Evolutionary conservation across 306 rosid genomes (phyloP).

Genomic region (Prunus kanzakura): DNA sequence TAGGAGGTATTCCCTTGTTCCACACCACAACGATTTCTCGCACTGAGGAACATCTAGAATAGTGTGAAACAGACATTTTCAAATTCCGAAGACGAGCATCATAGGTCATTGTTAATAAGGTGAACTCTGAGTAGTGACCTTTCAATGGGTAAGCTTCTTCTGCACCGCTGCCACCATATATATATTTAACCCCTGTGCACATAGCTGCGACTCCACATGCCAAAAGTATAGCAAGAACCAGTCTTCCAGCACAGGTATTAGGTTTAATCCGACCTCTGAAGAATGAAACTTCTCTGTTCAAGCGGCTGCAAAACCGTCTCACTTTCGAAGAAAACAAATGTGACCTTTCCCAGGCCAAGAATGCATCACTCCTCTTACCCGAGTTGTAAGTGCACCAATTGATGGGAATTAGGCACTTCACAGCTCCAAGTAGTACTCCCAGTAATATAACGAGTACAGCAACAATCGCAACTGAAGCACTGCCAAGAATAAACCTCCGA

Average conservation of each 20-base stretch:
- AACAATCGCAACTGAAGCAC: conserved; percentile 60
- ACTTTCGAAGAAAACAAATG: conserved; percentile 51
- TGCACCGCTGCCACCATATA: conserved; percentile 90
- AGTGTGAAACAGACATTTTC: conserved; percentile 84
- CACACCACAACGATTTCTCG: conserved; percentile 92
- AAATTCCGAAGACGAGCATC: conserved; percentile 97
- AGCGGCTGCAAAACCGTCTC: conserved; percentile 77
- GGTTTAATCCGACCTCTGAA: conserved; percentile 72
- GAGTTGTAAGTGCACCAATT: conserved; percentile 62
- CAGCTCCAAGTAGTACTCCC: conserved; percentile 79
- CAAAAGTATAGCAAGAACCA: conserved; percentile 61
- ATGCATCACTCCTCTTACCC: conserved; percentile 54
- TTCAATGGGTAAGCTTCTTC: conserved; percentile 74
- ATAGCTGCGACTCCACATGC: conserved; percentile 61
- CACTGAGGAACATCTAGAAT: conserved; percentile 92
- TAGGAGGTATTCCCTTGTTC: conserved; percentile 96
- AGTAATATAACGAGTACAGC: conserved; percentile 60
- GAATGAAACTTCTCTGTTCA: conserved; percentile 66
- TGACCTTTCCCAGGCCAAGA: conserved; percentile 69
- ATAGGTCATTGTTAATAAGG: conserved; percentile 89
- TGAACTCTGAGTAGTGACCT: conserved; percentile 88
- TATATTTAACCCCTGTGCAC: conserved; percentile 70
- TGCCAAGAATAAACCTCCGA: conserved; percentile 71
- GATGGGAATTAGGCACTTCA: conserved; percentile 79
- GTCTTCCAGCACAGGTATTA: conserved; percentile 74